Base-by-base conservation (phyloP, 2,329 filamentous ascomycete genomes). In the Ceratocystis papillata region DNA sequence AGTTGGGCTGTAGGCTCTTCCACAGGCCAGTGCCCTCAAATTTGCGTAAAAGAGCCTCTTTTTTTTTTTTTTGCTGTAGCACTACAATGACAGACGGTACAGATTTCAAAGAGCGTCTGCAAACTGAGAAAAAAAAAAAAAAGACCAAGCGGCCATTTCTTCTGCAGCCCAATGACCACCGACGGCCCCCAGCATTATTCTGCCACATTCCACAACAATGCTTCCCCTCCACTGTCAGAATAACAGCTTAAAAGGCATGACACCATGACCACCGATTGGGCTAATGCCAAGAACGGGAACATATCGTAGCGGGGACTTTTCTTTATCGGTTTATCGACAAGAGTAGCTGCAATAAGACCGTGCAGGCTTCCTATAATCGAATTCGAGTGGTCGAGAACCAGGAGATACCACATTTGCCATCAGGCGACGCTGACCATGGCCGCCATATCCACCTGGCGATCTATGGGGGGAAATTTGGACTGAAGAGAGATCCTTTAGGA, bases 391-490 rank as follows among this genome's bases (percentile, higher is more conserved):
- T 93, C 89, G 0, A 93, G 77, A 41, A 0, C 86, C 87, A 46
- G 88, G 80, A 1, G 87, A 88, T 59, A 20, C 15, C 4, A 87
- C 82, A 25, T 64, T 87, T 79, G 0, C 87, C 87, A 63, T 83
- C 81, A 1, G 80, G 76, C 5, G 83, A 87, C 17, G 85, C 79
- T 4, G 80, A 3, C 75, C 68, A 93, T 75, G 72, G 86, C 81
- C 12, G 83, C 83, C 48, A 93, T 79, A 71, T 93, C 89, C 12
- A 93, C 78, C 5, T 77, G 75, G 72, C 93, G 89, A 0, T 86
- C 86, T 15, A 80, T 78, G 30, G 78, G 77, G 10, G 91, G 73
- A 1, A 33, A 83, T 84, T 63, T 81, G 81, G 60, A 89, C 78
- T 0, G 80, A 81, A 12, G 92, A 74, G 0, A 81, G 75, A 0